These are phyloP conservation scores for Crithidia brevicula DNA, from an alignment of 208 protist species.

Conservation along the genomic window DNA sequence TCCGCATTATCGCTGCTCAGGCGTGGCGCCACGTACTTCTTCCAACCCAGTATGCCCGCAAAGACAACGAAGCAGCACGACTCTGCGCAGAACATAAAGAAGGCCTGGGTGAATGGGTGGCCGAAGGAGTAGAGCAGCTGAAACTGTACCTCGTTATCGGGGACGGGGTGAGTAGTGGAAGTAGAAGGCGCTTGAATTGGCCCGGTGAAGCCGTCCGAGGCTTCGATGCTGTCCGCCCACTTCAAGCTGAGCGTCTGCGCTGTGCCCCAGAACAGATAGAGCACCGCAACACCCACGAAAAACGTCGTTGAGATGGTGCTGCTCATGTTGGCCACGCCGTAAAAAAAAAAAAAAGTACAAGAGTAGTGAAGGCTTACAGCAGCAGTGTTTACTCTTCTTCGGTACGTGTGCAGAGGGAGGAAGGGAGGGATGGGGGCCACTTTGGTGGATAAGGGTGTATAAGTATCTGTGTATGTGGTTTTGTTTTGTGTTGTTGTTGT, in stretches of 20 bases:
- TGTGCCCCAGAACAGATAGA: constrained; percentile 65
- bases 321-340: not conserved
- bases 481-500: too few relatives aligned
- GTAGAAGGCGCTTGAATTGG: too few relatives aligned
- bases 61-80: constrained; percentile 67
- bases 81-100: constrained; percentile 88
- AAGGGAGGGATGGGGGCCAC: too few relatives aligned
- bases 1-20: not conserved
- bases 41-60: constrained; percentile 31
- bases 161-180: not conserved
- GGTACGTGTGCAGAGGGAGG: too few relatives aligned
- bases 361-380: too few relatives aligned
- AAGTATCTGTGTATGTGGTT: too few relatives aligned
- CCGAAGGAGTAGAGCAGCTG: constrained; percentile 59
- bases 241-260: constrained; percentile 65
- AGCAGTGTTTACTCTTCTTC: too few relatives aligned
- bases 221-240: constrained; percentile 49
- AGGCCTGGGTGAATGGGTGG: constrained; percentile 81
- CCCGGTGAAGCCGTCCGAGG: constrained; percentile 34
- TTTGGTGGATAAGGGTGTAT: too few relatives aligned
- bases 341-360: not conserved
- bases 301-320: not conserved
- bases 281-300: constrained; percentile 23
- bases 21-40: constrained; percentile 23
- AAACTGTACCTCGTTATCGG: constrained; percentile 8